phyloP scores from a whole-genome alignment of 768 basidiomycete species.

The Fibroporia radiculosa region DNA sequence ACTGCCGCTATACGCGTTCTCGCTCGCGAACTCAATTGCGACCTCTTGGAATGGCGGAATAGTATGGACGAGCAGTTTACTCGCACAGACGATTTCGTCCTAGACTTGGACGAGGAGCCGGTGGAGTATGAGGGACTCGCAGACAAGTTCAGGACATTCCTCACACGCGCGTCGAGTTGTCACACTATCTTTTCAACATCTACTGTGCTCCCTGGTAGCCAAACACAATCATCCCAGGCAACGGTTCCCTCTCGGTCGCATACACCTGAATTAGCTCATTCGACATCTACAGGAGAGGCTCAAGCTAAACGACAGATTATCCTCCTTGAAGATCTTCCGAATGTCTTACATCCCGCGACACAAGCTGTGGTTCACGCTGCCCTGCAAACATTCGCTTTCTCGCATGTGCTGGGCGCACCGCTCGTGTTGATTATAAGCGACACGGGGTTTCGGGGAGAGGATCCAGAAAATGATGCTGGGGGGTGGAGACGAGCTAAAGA shows the following conservation, averaged over 20 bases:
- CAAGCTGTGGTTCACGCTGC: conserved; percentile 67
- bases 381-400: conserved; percentile 41
- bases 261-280: conserved; percentile 2
- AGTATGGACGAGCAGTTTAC: conserved; percentile 42
- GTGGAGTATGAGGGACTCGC: conserved; percentile 41
- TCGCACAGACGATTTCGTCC: background rate
- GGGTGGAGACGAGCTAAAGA: conserved; percentile 43
- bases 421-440: conserved; percentile 82
- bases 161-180: conserved; percentile 61
- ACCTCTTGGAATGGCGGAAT: conserved; percentile 84
- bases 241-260: conserved; percentile 6
- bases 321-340: conserved; percentile 87
- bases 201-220: background rate
- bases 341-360: conserved; percentile 68
- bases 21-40: conserved; percentile 63
- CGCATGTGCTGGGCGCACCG: conserved; percentile 36
- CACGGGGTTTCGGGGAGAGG: conserved; percentile 68
- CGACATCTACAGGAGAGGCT: background rate
- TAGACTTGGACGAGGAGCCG: conserved; percentile 31
- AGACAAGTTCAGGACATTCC: conserved; percentile 69
- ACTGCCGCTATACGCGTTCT: conserved; percentile 78
- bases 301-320: conserved; percentile 44
- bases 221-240: conserved; percentile 9
- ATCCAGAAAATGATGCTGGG: conserved; percentile 38
- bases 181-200: conserved; percentile 36